Evolutionary conservation across 192 early-diverging fungal species (phyloP), one percentile per base, ranked within the genome.

Genomic region (Umbelopsis vinacea): DNA sequence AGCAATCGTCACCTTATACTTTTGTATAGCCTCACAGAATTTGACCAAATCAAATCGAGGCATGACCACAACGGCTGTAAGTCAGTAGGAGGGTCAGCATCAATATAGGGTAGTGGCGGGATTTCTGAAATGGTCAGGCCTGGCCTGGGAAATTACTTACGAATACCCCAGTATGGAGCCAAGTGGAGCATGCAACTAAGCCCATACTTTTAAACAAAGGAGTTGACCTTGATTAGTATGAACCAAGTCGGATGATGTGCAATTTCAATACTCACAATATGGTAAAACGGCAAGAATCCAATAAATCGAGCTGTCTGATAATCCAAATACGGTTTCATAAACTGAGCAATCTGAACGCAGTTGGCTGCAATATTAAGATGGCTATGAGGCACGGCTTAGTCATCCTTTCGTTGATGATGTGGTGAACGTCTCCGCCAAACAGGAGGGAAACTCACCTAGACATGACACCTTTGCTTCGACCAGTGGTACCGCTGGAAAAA

Each of bases 271-370:
- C 46, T 29, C 21, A 47, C 46, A 22, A 89, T 89, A 69, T 93
- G 91, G 76, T 86, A 93, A 73, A 95, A 91, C 1, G 96, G 96
- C 19, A 94, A 71, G 22, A 90, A 82, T 3, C 83, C 90, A 47
- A 88, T 79, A 17, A 73, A 63, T n/a, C 8, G 4, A 35, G 57
- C 33, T 1, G 29, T 63, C 4, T 63, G 33, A 63, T 37, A 37
- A 37, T 63, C 57, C 10, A 63, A 19, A 26, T 63, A 17, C 10
- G 6, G 4, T 33, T 37, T 63, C 57, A 63, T 12, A 17, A 33
- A 33, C n/a, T 63, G 57, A 17, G 57, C 19, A 37, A 63, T 29
- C 26, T 63, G 57, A 26, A 63, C 11, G 17, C 33, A 63, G 57
- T 63, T 63, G 33, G 33, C 33, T 0, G 57, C 33, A 37, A 63